A percentile compares a stretch with the other conserved stretches of the same genome.
phyloP scores from a whole-genome alignment of 2,329 filamentous ascomycete species.

The Beauveria sp. region DNA sequence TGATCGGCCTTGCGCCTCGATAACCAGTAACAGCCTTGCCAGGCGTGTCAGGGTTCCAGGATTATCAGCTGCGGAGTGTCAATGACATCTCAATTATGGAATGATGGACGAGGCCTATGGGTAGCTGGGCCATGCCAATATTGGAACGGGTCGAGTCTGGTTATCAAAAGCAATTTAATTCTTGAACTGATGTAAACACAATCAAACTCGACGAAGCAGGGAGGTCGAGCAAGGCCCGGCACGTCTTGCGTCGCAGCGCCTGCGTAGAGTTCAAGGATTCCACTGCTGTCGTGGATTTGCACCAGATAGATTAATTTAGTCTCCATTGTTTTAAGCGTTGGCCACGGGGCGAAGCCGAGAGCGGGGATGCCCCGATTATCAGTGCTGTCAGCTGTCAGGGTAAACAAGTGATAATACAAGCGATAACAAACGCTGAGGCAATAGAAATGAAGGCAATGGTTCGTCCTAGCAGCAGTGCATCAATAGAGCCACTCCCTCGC shows the following conservation, averaged over 20 bases:
- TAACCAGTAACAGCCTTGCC: not conserved
- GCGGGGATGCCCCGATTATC: not conserved
- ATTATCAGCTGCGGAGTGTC: too few species aligned
- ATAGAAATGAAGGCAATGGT: not conserved
- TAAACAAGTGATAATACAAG: not conserved
- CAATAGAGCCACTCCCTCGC: constrained; percentile 3
- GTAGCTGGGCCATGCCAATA: not conserved
- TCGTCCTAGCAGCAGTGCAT: not conserved
- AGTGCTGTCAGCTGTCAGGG: not conserved
- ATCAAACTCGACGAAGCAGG: not conserved
- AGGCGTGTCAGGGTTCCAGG: not conserved
- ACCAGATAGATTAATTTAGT: not conserved
- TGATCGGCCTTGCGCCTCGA: not conserved
- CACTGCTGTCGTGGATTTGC: not conserved
- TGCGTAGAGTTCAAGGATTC: not conserved
- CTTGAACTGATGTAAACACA: not conserved
- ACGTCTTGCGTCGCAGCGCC: not conserved
- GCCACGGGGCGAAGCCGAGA: not conserved
- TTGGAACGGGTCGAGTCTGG: not conserved
- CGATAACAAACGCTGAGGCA: not conserved
- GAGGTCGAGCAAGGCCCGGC: not conserved
- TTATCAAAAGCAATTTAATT: not conserved
- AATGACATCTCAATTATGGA: not conserved
- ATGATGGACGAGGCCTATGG: not conserved
- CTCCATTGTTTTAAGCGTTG: not conserved